phyloP scores from a whole-genome alignment of 345 rosid genomes.

The Gossypioides kirkii region DNA sequence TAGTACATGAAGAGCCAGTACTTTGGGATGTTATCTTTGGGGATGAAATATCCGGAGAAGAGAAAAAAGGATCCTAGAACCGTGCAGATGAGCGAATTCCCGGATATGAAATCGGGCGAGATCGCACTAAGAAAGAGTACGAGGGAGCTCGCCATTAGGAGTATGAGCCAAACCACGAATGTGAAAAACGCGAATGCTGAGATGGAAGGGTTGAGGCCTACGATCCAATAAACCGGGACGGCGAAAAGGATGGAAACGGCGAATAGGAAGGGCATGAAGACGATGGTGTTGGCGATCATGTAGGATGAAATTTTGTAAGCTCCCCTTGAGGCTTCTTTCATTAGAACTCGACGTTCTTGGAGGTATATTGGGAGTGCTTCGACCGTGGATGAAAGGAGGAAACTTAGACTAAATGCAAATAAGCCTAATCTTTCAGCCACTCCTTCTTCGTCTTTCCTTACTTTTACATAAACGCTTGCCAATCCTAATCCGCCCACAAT shows the following conservation, averaged over 20 bases:
- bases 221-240: constrained; percentile 78
- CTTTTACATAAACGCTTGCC: constrained; percentile 66
- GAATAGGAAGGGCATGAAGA: constrained; percentile 70
- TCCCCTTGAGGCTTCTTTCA: constrained; percentile 87
- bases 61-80: constrained; percentile 83
- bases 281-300: constrained; percentile 77
- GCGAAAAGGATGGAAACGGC: constrained; percentile 66
- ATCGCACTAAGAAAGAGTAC: constrained; percentile 76
- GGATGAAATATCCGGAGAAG: constrained; percentile 89
- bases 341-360: constrained; percentile 71
- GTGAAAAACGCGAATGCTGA: constrained; percentile 61
- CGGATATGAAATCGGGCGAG: constrained; percentile 77
- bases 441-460: constrained; percentile 56
- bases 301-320: constrained; percentile 78
- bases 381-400: constrained; percentile 82
- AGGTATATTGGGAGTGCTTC: constrained; percentile 93
- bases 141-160: constrained; percentile 76
- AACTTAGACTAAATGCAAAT: constrained; percentile 84
- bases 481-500: constrained; percentile 71
- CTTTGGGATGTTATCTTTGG: constrained; percentile 76
- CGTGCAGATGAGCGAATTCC: constrained; percentile 76
- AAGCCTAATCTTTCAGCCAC: constrained; percentile 68
- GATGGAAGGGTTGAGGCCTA: constrained; percentile 68
- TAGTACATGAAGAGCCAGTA: constrained; percentile 95
- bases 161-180: constrained; percentile 70